Conservation (phyloP, 805 yeast genomes). For the Metschnikowia arizonensis region DNA sequence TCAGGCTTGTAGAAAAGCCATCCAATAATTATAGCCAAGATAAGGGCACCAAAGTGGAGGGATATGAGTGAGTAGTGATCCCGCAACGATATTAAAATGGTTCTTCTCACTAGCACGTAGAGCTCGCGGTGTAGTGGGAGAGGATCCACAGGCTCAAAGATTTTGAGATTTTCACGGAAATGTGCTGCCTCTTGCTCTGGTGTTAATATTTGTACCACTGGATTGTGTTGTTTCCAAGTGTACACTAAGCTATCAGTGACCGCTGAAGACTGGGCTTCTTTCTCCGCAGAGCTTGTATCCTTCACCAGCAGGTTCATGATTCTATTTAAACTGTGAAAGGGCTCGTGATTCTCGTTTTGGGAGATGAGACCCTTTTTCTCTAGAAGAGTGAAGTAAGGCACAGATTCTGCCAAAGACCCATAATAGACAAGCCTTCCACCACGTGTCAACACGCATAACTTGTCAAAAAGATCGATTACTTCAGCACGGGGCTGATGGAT, state of each 20-base stretch:
- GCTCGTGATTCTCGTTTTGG: slow-evolving; percentile 9
- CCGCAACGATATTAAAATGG: slow-evolving; percentile 30
- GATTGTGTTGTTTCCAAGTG: slow-evolving; percentile 11
- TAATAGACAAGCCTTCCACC: slow-evolving; percentile 49
- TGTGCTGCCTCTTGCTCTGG: slow-evolving; percentile 15
- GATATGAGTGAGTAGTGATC: slow-evolving; percentile 33
- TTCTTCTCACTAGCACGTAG: slow-evolving; percentile 31
- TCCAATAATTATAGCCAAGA: slow-evolving; percentile 62
- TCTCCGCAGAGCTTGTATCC: slow-evolving; percentile 12
- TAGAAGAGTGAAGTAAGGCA: slow-evolving; percentile 42
- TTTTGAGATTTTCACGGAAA: slow-evolving; percentile 18
- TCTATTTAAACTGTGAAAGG: slow-evolving; percentile 12
- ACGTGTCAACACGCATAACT: slow-evolving; percentile 57
- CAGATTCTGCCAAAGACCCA: slow-evolving; percentile 44
- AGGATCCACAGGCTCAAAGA: slow-evolving; percentile 19
- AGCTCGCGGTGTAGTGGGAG: slow-evolving; percentile 31
- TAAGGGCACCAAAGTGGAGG: slow-evolving; percentile 35
- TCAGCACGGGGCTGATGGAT: slow-evolving; percentile 85
- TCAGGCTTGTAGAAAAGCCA: slow-evolving; percentile 73
- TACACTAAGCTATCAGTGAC: slow-evolving; percentile 11
- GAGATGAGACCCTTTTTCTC: slow-evolving; percentile 10
- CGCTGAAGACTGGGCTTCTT: slow-evolving; percentile 12
- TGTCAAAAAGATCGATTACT: slow-evolving; percentile 64
- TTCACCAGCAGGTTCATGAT: slow-evolving; percentile 20
- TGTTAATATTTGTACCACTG: slow-evolving; percentile 4